Evolutionary conservation across 176 grass and related monocot genomes (phyloP), one percentile per base, ranked within the genome.

Genomic region (Metroxylon sagu): DNA sequence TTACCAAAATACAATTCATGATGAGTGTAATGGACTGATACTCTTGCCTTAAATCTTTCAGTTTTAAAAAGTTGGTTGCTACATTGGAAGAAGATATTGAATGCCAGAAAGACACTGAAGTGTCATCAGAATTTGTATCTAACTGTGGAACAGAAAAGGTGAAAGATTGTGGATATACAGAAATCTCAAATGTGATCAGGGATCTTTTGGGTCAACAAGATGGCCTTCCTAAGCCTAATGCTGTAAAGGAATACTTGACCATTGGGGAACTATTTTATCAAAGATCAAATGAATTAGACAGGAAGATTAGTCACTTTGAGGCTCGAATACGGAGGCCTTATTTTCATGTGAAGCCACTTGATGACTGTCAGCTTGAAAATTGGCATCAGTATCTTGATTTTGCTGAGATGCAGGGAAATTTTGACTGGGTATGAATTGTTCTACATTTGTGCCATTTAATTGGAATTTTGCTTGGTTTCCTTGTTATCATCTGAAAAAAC

Each of bases 301-400:
- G 76, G 71, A 71, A 96, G 48, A 96, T 96, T 17, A 74, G 73
- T 68, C 70, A 53, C 75, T 96, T 82, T 54, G 91, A 96, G 81
- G 61, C 59, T 66, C 73, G 35, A 54, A 90, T 96, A 74, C 85
- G 71, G 71, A 87, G 83, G 54, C 71, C 51, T 49, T 84, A 87
- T 74, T 96, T 96, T 58, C 83, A 90, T 85, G 75, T 85, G 77
- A 96, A 87, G 65, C 80, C 80, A 68, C 77, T 96, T 56, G 86
- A 90, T 79, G 74, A 82, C 62, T 55, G 49, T 65, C 83, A 96
- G 66, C 86, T 96, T 66, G 72, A 85, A 72, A 96, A 85, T 77
- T 96, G 91, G 91, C 87, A 87, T 67, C 64, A 18, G 14, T 96
- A 96, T 82, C 83, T 96, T 71, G 83, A 90, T 53, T 96, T 82